Evolutionary conservation across 2,329 filamentous ascomycete species (phyloP), one percentile per base, ranked within the genome.

Genomic region (Emmonsia crescens): DNA sequence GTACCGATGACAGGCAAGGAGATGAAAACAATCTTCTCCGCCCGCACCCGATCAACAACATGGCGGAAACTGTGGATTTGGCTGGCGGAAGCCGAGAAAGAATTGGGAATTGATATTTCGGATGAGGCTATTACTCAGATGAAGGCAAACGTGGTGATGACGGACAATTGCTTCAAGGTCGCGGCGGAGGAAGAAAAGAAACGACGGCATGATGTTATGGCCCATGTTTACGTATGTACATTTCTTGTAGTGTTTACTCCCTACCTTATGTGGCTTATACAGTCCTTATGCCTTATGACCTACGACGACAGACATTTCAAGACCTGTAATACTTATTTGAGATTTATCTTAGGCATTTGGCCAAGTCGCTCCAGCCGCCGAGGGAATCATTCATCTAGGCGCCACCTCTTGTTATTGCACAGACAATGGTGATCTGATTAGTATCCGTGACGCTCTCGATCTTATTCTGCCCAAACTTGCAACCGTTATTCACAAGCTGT

Each of bases 61-160:
- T 95, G 91, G 91, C 85, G 91, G 66, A 82, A 89, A 73, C 84
- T 96, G 21, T 96, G 92, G 92, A 79, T 93, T 52, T 86, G 82
- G 76, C 87, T 96, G 12, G 91, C 91, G 29, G 87, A 96, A 79
- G 81, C 83, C 10, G 88, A 96, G 79, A 86, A 86, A 73, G 88
- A 92, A 74, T 82, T 96, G 1, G 91, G 91, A 2, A 83, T 96
- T 55, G 78, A 83, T 9, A 44, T 57, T 12, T 85, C 83, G 16
- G 74, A 82, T 24, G 85, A 93, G 69, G 91, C 91, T 9, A 79
- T 96, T 59, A 82, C 86, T 63, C 83, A 91, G 75, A 89, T 96
- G 83, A 81, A 83, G 65, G 82, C 84, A n/a, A 82, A 92, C 64
- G 78, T 92, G 52, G 80, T 80, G n/a, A 81, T 95, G 42, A 87